A percentile compares a stretch with the other conserved stretches of the same genome.
Conservation (phyloP, 129 eudicot species). For the Artemisia annua region DNA sequence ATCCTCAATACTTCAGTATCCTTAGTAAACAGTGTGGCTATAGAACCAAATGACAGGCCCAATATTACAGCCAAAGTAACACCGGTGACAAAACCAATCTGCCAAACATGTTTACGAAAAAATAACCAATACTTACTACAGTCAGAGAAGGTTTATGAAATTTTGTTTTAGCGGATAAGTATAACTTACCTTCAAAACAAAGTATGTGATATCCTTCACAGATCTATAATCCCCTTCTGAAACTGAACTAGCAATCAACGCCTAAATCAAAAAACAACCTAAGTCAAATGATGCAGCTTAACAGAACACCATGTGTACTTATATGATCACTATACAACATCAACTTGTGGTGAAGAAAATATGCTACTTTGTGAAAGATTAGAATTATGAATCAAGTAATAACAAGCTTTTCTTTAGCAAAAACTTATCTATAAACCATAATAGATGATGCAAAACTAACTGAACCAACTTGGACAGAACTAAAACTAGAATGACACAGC, state of each 20-base stretch:
- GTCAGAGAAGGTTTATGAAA: background rate
- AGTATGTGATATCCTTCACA: conserved; percentile 71
- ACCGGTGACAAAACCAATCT: conserved; percentile 78
- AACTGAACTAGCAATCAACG: conserved; percentile 77
- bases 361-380: background rate
- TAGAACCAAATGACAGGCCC: conserved; percentile 67
- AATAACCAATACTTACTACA: background rate
- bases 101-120: conserved; percentile 23
- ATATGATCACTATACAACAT: background rate
- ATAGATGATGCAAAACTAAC: background rate
- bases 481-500: background rate
- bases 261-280: conserved; percentile 43
- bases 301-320: background rate
- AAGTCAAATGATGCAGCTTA: background rate
- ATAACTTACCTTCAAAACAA: conserved; percentile 59
- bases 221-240: conserved; percentile 69
- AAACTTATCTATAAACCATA: background rate
- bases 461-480: background rate
- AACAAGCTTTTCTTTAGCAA: background rate
- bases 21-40: conserved; percentile 71
- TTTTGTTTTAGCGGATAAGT: background rate
- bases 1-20: conserved; percentile 61
- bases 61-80: conserved; percentile 60
- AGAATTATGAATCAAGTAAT: background rate
- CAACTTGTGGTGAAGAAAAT: background rate